Evolutionary conservation across 2,329 filamentous ascomycete species (phyloP).

Genomic region (Allantophomopsis cytisporea): DNA sequence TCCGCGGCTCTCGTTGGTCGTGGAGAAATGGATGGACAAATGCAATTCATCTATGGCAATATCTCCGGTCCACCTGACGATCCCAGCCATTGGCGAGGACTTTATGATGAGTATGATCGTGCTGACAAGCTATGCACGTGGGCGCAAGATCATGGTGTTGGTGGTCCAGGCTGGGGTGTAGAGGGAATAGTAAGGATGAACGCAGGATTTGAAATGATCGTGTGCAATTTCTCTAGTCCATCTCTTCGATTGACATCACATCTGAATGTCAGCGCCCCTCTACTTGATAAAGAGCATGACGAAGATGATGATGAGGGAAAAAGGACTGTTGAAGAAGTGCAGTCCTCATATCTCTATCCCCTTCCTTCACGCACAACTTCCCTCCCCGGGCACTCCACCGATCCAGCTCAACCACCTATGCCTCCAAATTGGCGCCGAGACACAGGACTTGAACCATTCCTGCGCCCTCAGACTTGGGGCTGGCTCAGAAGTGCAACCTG

Average conservation of each 20-base stretch:
- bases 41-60: slow-evolving; percentile 34
- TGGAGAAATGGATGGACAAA: slow-evolving; percentile 32
- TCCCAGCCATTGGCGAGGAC: slow-evolving; percentile 16
- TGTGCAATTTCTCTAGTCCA: slow-evolving; percentile 32
- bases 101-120: slow-evolving; percentile 31
- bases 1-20: slow-evolving; percentile 31
- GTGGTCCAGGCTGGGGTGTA: slow-evolving; percentile 30
- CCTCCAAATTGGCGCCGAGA: slow-evolving; percentile 23
- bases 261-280: slow-evolving; percentile 31
- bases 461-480: slow-evolving; percentile 23
- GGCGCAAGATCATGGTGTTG: slow-evolving; percentile 23
- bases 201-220: slow-evolving; percentile 36
- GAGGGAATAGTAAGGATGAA: slow-evolving; percentile 37
- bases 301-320: slow-evolving; percentile 3
- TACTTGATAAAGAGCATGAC: slow-evolving; percentile 11
- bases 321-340: neutral
- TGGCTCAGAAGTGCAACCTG: slow-evolving; percentile 30
- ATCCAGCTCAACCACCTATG: slow-evolving; percentile 19
- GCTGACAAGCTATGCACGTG: slow-evolving; percentile 32
- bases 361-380: slow-evolving; percentile 22
- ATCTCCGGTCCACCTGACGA: slow-evolving; percentile 19
- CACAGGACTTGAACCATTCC: slow-evolving; percentile 23
- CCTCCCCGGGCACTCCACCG: slow-evolving; percentile 19
- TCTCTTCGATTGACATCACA: slow-evolving; percentile 27
- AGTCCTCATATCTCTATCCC: slow-evolving; percentile 18